Evolutionary conservation across 352 stramenopile species (phyloP), one percentile per base, ranked within the genome.

Genomic region (Pythium periplocum): DNA sequence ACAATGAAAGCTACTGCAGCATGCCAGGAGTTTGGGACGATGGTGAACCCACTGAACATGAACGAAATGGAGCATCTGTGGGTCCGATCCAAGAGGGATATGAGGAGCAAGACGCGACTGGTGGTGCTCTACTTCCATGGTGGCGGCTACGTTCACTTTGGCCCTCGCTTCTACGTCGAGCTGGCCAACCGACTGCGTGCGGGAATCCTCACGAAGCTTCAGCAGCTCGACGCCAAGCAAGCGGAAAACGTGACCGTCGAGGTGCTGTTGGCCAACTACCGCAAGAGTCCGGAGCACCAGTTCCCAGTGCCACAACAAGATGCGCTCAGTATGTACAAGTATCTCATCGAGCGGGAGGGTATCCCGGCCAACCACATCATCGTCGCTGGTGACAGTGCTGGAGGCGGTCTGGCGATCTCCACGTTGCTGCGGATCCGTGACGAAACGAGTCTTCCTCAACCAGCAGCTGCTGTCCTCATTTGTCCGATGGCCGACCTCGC

Each of bases 21-120:
- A 11, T 51, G 32, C 17, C 49, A 37, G 8, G 47, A 47, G 17
- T 35, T 49, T 4, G 51, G 51, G 11, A 69, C 57, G 9, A 39
- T 7, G 26, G 55, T 35, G 6, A 34, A 54, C 40, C 2, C 32
- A 0, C 46, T 65, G 7, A 43, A 35, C 10, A 34, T 55, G 52
- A 61, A 61, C 40, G 61, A 53, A 3, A 53, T 69, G 38, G 58
- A 66, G 50, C 62, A 69, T 48, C 37, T 69, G 32, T 69, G 61
- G 35, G 34, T 9, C 36, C 48, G 48, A 12, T 62, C 54, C 3
- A 26, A 46, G n/a, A 3, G 40, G 51, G 10, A 26, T 10, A 26
- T 48, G 30, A 6, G 6, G 49, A 32, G 50, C 9, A 57, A 59
- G 36, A 6, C 26, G 4, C 58, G 52, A 2, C 10, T 60, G 2